Percentiles rank a stretch among this genome's conserved stretches.
Evolutionary conservation across 1,139 yeast genomes (phyloP).

Genomic region (Tardiomyces blankii): DNA sequence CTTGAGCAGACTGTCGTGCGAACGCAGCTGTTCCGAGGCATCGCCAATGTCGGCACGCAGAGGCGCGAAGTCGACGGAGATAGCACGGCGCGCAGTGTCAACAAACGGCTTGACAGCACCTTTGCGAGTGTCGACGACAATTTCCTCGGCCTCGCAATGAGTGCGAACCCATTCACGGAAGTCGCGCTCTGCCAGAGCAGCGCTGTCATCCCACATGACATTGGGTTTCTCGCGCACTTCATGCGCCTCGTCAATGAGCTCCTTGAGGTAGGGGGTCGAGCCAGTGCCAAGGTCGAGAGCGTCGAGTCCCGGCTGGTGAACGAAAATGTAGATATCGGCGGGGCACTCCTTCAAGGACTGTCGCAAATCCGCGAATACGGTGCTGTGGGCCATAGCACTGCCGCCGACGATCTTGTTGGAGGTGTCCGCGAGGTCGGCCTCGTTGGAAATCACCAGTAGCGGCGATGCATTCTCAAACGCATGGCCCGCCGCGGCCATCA

Average conservation of each 20-base stretch:
- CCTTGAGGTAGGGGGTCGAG: constrained; percentile 16
- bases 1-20: constrained; percentile 19
- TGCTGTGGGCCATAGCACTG: not conserved
- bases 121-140: constrained; percentile 15
- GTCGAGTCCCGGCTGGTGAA: constrained; percentile 25
- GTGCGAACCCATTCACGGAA: constrained; percentile 15
- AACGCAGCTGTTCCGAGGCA: constrained; percentile 11
- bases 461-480: not conserved
- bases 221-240: constrained; percentile 13
- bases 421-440: not conserved
- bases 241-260: constrained; percentile 16
- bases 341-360: constrained; percentile 19
- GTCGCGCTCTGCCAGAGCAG: constrained; percentile 6
- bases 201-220: constrained; percentile 7
- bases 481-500: not conserved
- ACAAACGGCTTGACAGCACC: constrained; percentile 18
- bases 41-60: constrained; percentile 10
- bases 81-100: constrained; percentile 22
- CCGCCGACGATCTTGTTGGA: not conserved
- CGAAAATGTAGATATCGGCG: constrained; percentile 28
- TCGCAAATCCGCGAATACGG: not conserved
- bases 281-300: constrained; percentile 20
- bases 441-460: not conserved
- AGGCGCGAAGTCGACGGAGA: constrained; percentile 19
- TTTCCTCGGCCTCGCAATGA: constrained; percentile 20